Conservation (phyloP, 768 basidiomycete species). For the Pleurotus cornucopiae region DNA sequence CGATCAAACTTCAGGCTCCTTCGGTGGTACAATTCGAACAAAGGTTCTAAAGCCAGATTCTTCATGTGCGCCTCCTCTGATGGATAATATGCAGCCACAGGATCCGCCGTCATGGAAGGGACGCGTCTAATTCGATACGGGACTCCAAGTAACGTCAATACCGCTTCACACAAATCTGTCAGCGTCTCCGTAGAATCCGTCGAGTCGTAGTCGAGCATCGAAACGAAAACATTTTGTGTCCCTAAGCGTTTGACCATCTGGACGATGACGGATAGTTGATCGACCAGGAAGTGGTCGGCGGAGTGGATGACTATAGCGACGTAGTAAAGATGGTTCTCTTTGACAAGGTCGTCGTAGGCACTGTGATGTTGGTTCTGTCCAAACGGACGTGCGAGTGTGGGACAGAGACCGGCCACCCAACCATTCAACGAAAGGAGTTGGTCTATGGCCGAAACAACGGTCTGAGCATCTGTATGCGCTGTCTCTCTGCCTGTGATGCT, state of each 20-base stretch:
- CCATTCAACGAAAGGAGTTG: slow-evolving; percentile 94
- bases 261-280: slow-evolving; percentile 96
- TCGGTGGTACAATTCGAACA: slow-evolving; percentile 74
- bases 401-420: slow-evolving; percentile 96
- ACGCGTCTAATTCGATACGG: slow-evolving; percentile 93
- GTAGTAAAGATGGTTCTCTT: slow-evolving; percentile 84
- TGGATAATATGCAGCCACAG: slow-evolving; percentile 88
- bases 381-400: slow-evolving; percentile 91
- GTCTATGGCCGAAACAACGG: slow-evolving; percentile 85
- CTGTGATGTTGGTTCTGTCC: slow-evolving; percentile 84
- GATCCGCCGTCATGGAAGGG: slow-evolving; percentile 87
- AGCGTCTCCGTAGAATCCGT: slow-evolving; percentile 93
- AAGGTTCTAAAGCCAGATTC: slow-evolving; percentile 88
- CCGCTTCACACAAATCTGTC: slow-evolving; percentile 92
- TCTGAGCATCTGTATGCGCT: slow-evolving; percentile 85
- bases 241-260: slow-evolving; percentile 92
- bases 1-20: slow-evolving; percentile 81
- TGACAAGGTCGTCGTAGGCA: slow-evolving; percentile 85
- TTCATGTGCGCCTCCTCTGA: slow-evolving; percentile 92
- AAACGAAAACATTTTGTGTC: slow-evolving; percentile 87
- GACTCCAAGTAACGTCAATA: slow-evolving; percentile 88
- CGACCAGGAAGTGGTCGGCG: slow-evolving; percentile 97
- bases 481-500: slow-evolving; percentile 84
- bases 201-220: slow-evolving; percentile 96
- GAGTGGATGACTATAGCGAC: slow-evolving; percentile 95